Evolutionary conservation across 2,329 filamentous ascomycete genomes (phyloP).

Genomic region (Cadophora gregata): DNA sequence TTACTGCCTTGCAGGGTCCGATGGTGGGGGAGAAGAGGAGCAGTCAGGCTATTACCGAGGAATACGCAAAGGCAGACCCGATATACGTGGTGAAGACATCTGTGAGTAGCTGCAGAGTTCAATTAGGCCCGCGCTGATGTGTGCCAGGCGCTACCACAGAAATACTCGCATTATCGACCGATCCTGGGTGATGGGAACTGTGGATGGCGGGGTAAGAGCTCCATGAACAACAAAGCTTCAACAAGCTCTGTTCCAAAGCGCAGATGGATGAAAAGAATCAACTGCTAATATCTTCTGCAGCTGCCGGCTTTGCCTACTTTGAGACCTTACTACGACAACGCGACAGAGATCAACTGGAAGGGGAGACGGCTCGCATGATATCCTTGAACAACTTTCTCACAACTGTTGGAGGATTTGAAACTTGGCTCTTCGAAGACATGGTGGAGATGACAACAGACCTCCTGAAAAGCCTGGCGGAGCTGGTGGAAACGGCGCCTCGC

Average conservation of each 20-base stretch:
- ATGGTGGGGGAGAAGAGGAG: slow-evolving; percentile 80
- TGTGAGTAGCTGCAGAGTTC: slow-evolving; percentile 56
- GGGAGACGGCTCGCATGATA: slow-evolving; percentile 74
- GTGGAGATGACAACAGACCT: slow-evolving; percentile 75
- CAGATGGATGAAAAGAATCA: slow-evolving; percentile 17
- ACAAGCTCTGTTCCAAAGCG: neutral
- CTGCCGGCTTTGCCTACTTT: slow-evolving; percentile 91
- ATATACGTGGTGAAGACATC: slow-evolving; percentile 86
- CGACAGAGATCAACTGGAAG: slow-evolving; percentile 67
- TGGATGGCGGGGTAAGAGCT: slow-evolving; percentile 88
- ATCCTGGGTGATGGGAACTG: slow-evolving; percentile 95
- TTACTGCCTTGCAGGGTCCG: slow-evolving; percentile 66
- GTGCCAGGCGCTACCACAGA: slow-evolving; percentile 74
- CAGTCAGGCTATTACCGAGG: slow-evolving; percentile 77
- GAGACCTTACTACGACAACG: slow-evolving; percentile 77
- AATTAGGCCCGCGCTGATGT: slow-evolving; percentile 15
- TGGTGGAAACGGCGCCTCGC: slow-evolving; percentile 51
- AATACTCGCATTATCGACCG: slow-evolving; percentile 86
- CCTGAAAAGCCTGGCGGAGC: slow-evolving; percentile 65
- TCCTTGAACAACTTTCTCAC: slow-evolving; percentile 74
- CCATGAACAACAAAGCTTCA: slow-evolving; percentile 30
- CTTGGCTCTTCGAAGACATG: slow-evolving; percentile 81
- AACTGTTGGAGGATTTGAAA: slow-evolving; percentile 72
- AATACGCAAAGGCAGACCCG: slow-evolving; percentile 88
- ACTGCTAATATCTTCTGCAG: slow-evolving; percentile 53